Conservation (phyloP, 257 asterid species). For the Buddleja alternifolia region DNA sequence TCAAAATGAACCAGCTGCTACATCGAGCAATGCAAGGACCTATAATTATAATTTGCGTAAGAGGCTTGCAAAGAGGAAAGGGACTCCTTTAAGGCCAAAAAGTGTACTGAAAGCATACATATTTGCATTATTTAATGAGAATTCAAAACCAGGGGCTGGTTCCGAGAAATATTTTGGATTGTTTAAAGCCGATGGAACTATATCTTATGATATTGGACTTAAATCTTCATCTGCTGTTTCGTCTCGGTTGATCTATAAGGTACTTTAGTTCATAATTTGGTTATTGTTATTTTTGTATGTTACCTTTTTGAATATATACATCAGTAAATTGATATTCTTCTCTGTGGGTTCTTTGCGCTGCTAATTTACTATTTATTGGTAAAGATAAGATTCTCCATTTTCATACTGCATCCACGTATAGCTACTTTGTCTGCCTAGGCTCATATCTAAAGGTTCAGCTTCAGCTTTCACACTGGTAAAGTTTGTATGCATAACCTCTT, state of each 20-base stretch:
- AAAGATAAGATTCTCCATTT: slow-evolving; percentile 18
- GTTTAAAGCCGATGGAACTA: slow-evolving; percentile 81
- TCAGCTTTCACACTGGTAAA: not conserved
- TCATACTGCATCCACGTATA: not conserved
- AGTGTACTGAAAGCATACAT: slow-evolving; percentile 72
- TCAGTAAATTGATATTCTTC: slow-evolving; percentile 1
- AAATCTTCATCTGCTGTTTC: slow-evolving; percentile 71
- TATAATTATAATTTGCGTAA: slow-evolving; percentile 81
- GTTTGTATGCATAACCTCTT: not conserved
- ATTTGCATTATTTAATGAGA: slow-evolving; percentile 89
- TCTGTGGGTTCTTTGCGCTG: not conserved
- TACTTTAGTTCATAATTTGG: slow-evolving; percentile 31
- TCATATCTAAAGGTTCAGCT: not conserved
- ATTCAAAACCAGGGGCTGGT: slow-evolving; percentile 63
- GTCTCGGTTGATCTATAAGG: slow-evolving; percentile 58
- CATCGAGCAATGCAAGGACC: slow-evolving; percentile 70
- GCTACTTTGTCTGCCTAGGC: slow-evolving; percentile 9
- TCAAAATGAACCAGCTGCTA: slow-evolving; percentile 85
- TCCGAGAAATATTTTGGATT: slow-evolving; percentile 85
- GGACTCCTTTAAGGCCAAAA: slow-evolving; percentile 92
- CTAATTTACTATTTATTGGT: not conserved
- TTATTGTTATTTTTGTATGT: slow-evolving; percentile 9
- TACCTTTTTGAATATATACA: slow-evolving; percentile 7
- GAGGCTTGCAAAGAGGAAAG: slow-evolving; percentile 84
- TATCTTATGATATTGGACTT: slow-evolving; percentile 80